These are phyloP conservation scores for Mycena chlorophos DNA, from an alignment of 768 basidiomycete genomes.

Conservation along the genomic window DNA sequence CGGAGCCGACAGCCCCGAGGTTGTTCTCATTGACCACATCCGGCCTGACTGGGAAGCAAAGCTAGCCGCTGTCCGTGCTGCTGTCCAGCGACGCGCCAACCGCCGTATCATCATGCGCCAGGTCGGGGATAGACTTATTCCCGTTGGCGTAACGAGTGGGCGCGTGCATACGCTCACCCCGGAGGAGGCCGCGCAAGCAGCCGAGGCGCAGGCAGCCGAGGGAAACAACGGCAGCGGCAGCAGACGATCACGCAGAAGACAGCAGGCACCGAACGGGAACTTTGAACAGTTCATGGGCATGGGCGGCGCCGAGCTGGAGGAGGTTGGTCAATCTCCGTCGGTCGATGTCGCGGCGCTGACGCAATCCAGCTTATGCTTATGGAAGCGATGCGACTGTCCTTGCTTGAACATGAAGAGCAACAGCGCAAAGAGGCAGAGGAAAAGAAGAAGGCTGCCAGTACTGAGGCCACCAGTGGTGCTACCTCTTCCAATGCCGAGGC, in stretches of 20 bases:
- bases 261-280: constrained; percentile 51
- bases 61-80: constrained; percentile 88
- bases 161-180: constrained; percentile 69
- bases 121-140: constrained; percentile 95
- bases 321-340: constrained; percentile 53
- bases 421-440: constrained; percentile 76
- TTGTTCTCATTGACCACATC: constrained; percentile 93
- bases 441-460: constrained; percentile 54
- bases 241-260: constrained; percentile 61
- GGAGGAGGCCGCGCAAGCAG: constrained; percentile 52
- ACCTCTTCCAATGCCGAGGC: constrained; percentile 27
- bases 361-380: constrained; percentile 85
- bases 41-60: constrained; percentile 99
- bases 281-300: constrained; percentile 73
- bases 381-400: constrained; percentile 96
- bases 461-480: constrained; percentile 35
- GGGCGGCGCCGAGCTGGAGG: constrained; percentile 88
- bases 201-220: constrained; percentile 42
- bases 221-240: constrained; percentile 48
- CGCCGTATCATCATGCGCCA: constrained; percentile 97
- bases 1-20: constrained; percentile 81
- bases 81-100: constrained; percentile 94
- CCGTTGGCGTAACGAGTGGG: constrained; percentile 93
- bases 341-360: constrained; percentile 14
- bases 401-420: constrained; percentile 93